A percentile compares a stretch with the other conserved stretches of the same genome.
Conservation (phyloP, 495 filamentous ascomycete species). For the Astrocystis sublimbata region DNA sequence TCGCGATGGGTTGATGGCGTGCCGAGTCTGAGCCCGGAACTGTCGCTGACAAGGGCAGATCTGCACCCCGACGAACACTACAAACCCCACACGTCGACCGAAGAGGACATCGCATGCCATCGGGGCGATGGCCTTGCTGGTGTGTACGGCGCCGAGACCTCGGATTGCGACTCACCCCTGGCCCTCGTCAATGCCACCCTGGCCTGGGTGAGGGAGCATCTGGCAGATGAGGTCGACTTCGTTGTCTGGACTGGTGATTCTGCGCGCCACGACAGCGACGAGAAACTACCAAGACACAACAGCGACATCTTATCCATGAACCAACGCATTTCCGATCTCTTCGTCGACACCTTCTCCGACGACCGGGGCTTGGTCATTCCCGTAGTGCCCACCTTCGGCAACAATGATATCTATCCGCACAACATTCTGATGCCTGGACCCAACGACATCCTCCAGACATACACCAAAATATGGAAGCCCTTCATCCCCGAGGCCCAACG, state of each 20-base stretch:
- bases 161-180: slow-evolving; percentile 83
- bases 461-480: slow-evolving; percentile 69
- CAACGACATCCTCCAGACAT: slow-evolving; percentile 77
- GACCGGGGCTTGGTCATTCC: slow-evolving; percentile 67
- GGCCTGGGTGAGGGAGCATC: slow-evolving; percentile 81
- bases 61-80: slow-evolving; percentile 89
- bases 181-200: slow-evolving; percentile 86
- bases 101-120: slow-evolving; percentile 73
- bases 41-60: slow-evolving; percentile 55
- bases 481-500: slow-evolving; percentile 94
- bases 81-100: slow-evolving; percentile 69
- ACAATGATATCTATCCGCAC: slow-evolving; percentile 97
- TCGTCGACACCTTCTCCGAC: slow-evolving; percentile 68
- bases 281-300: slow-evolving; percentile 70
- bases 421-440: slow-evolving; percentile 88
- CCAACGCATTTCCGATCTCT: slow-evolving; percentile 69
- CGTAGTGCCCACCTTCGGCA: slow-evolving; percentile 87
- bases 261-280: slow-evolving; percentile 92
- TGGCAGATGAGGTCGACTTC: slow-evolving; percentile 87
- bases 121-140: slow-evolving; percentile 75
- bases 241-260: slow-evolving; percentile 98
- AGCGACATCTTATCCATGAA: slow-evolving; percentile 77
- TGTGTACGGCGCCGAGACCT: slow-evolving; percentile 76
- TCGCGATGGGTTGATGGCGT: slow-evolving; percentile 7
- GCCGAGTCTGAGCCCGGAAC: slow-evolving; percentile 18